Conservation (phyloP, 352 stramenopile species). For the Pythium dissotocum region DNA sequence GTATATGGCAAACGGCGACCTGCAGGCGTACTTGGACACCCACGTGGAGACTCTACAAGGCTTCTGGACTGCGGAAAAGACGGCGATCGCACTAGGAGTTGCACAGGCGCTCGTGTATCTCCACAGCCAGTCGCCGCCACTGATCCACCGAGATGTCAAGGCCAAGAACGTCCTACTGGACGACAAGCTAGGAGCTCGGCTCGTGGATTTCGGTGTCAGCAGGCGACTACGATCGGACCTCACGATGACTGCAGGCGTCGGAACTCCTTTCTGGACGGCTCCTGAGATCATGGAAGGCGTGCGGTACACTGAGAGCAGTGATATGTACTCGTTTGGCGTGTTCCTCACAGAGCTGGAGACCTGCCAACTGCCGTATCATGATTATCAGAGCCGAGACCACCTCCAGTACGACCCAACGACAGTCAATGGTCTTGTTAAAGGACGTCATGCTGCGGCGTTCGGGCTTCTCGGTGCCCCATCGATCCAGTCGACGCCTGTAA, state of each 20-base stretch:
- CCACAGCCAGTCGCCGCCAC: constrained; percentile 24
- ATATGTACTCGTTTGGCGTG: constrained; percentile 26
- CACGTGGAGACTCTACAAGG: constrained; percentile 30
- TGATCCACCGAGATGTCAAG: constrained; percentile 27
- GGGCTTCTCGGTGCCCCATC: no score
- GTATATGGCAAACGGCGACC: constrained; percentile 49
- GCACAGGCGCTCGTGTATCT: constrained; percentile 39
- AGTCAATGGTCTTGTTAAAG: no score
- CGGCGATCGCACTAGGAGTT: constrained; percentile 41
- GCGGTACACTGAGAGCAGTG: constrained; percentile 18
- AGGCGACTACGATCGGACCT: constrained; percentile 7
- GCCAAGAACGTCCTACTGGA: constrained; percentile 28
- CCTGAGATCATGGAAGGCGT: constrained; percentile 18
- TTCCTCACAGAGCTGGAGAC: constrained; percentile 21
- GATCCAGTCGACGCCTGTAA: background rate
- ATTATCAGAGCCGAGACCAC: constrained; percentile 7
- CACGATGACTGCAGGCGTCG: constrained; percentile 22
- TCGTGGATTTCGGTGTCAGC: constrained; percentile 48
- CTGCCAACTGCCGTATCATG: constrained; percentile 8
- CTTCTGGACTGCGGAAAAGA: constrained; percentile 40
- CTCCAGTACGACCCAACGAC: no score
- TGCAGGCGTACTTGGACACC: constrained; percentile 40
- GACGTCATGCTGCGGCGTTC: background rate
- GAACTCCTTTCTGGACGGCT: constrained; percentile 22
- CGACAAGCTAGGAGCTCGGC: constrained; percentile 32